Percentiles rank a stretch among this genome's conserved stretches.
These are phyloP conservation scores for Omphalotus guepiniiformis DNA, from an alignment of 768 basidiomycete species.

Conservation along the genomic window DNA sequence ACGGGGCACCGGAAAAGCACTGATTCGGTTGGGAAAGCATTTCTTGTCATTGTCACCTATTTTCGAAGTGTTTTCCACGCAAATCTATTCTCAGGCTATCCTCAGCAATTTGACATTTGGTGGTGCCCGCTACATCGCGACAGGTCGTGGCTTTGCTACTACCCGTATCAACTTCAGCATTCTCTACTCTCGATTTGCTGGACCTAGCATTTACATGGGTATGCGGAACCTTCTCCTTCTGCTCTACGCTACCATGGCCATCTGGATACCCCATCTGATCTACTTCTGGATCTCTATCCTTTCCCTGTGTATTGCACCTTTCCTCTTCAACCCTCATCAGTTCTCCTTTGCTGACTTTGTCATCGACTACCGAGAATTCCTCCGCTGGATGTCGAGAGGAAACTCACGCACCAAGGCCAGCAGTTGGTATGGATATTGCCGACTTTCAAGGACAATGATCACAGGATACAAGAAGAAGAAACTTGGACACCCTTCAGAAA, in stretches of 20 bases:
- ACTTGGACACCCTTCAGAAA: constrained; percentile 96
- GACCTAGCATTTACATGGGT: constrained; percentile 99
- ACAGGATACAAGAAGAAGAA: constrained; percentile 99
- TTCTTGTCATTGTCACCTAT: constrained; percentile 95
- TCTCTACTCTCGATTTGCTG: constrained; percentile 97
- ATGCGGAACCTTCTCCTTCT: constrained; percentile 90
- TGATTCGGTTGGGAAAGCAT: constrained; percentile 93
- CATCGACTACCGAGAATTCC: constrained; percentile 97
- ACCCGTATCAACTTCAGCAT: constrained; percentile 95
- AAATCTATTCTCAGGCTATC: constrained; percentile 97
- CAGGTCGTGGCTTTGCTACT: constrained; percentile 98
- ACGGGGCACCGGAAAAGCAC: constrained; percentile 90
- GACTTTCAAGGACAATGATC: constrained; percentile 93
- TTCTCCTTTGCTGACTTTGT: constrained; percentile 97
- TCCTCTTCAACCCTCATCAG: constrained; percentile 99
- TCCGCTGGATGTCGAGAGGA: constrained; percentile 99
- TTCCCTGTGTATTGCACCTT: constrained; percentile 93
- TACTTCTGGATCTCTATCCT: constrained; percentile 99
- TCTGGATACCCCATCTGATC: constrained; percentile 93
- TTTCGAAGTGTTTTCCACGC: constrained; percentile 98
- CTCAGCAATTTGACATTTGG: constrained; percentile 96
- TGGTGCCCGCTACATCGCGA: constrained; percentile 98
- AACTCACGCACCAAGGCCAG: constrained; percentile 96
- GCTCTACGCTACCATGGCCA: constrained; percentile 84
- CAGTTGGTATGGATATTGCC: constrained; percentile 99